These are phyloP conservation scores for Arthrobotrys pseudoclavata DNA, from an alignment of 2,329 filamentous ascomycete genomes.

Conservation along the genomic window DNA sequence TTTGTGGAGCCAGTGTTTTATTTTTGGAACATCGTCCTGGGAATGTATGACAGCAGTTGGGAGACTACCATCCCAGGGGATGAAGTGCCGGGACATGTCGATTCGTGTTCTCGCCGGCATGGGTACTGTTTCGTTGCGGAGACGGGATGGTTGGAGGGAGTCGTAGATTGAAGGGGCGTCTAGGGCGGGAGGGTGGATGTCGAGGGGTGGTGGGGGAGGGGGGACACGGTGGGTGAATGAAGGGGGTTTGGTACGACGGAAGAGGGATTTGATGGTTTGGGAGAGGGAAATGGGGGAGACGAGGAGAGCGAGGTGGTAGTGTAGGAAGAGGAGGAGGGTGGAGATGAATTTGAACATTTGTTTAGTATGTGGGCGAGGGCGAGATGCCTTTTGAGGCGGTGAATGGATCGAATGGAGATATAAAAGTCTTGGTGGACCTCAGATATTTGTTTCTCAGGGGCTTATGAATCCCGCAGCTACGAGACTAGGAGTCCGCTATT, in stretches of 20 bases:
- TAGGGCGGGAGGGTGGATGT: neutral
- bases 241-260: neutral
- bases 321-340: neutral
- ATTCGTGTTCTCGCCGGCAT: neutral
- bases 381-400: too few relatives aligned
- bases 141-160: neutral
- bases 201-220: neutral
- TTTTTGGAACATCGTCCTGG: neutral
- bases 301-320: neutral
- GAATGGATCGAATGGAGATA: too few relatives aligned
- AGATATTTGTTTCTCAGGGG: too few relatives aligned
- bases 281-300: neutral
- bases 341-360: neutral
- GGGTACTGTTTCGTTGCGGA: neutral
- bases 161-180: conserved; percentile 1
- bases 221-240: neutral
- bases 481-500: too few relatives aligned
- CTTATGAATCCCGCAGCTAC: too few relatives aligned
- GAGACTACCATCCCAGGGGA: conserved; percentile 31
- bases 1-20: conserved; percentile 27
- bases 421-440: too few relatives aligned
- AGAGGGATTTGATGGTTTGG: neutral
- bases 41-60: neutral
- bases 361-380: too few relatives aligned
- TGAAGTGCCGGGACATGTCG: neutral